Conservation (phyloP, 177 flowering plant genomes). For the Vitis hybrid region DNA sequence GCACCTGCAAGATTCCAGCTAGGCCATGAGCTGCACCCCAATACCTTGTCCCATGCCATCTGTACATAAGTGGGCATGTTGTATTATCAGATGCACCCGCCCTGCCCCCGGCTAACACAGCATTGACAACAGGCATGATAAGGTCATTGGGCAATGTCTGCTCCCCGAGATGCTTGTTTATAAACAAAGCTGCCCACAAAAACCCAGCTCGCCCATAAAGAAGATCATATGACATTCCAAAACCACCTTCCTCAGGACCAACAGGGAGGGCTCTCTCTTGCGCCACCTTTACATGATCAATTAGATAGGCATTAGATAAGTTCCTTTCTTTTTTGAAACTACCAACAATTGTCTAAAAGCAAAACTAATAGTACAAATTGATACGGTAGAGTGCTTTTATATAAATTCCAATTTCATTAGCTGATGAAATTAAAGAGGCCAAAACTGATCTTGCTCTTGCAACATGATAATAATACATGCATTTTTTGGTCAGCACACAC, state of each 20-base stretch:
- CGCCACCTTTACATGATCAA: constrained; percentile 43
- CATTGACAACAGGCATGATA: constrained; percentile 68
- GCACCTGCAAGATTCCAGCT: constrained; percentile 77
- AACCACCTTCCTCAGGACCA: constrained; percentile 90
- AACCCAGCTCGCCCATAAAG: constrained; percentile 83
- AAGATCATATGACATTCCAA: constrained; percentile 90
- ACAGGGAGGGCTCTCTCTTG: constrained; percentile 76
- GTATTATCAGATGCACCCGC: constrained; percentile 66
- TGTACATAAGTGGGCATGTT: constrained; percentile 72
- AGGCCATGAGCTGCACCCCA: constrained; percentile 94
- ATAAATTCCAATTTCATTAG: too few species aligned
- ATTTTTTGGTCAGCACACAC: too few species aligned
- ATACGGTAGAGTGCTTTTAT: too few species aligned
- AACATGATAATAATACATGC: too few species aligned
- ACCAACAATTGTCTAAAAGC: neutral
- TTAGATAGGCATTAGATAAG: neutral
- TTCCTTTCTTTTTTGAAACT: neutral
- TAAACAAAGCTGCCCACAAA: constrained; percentile 76
- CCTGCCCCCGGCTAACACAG: constrained; percentile 76
- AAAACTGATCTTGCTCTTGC: too few species aligned
- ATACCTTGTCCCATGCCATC: constrained; percentile 89
- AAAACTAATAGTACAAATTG: too few species aligned
- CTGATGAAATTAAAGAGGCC: too few species aligned
- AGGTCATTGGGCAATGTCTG: constrained; percentile 46
- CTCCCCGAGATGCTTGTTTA: constrained; percentile 71